These are phyloP conservation scores for Colletotrichum ledebouriae DNA, from an alignment of 2,329 filamentous ascomycete species.

Conservation along the genomic window DNA sequence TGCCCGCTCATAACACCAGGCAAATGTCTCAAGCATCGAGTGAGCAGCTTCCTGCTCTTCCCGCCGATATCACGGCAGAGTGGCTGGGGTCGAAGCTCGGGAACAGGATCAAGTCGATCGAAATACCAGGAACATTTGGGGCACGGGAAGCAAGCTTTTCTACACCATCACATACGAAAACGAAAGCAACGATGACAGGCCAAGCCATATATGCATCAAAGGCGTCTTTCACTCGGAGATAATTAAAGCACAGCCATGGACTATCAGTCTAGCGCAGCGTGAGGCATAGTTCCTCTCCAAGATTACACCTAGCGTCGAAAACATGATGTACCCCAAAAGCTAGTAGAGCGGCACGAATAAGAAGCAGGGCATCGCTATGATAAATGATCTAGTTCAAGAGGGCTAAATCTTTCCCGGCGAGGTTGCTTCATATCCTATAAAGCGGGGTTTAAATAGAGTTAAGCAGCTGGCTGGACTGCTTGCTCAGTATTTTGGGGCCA, in stretches of 20 bases:
- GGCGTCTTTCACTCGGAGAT: slow-evolving; percentile 55
- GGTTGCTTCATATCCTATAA: slow-evolving; percentile 48
- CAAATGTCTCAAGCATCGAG: slow-evolving; percentile 6
- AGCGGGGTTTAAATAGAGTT: slow-evolving; percentile 52
- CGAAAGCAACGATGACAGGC: slow-evolving; percentile 35
- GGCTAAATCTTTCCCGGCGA: slow-evolving; percentile 52
- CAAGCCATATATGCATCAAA: slow-evolving; percentile 53
- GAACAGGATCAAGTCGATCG: slow-evolving; percentile 43
- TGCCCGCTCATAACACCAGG: not conserved
- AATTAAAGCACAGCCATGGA: slow-evolving; percentile 51
- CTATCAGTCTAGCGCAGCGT: slow-evolving; percentile 49
- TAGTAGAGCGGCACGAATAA: slow-evolving; percentile 54
- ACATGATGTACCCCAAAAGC: slow-evolving; percentile 49
- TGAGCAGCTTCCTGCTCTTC: slow-evolving; percentile 44
- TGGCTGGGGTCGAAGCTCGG: slow-evolving; percentile 44
- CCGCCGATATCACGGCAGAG: slow-evolving; percentile 43
- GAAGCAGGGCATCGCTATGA: slow-evolving; percentile 55
- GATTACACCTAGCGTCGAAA: slow-evolving; percentile 47
- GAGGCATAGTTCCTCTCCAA: slow-evolving; percentile 55
- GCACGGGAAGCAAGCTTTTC: slow-evolving; percentile 49
- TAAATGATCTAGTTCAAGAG: slow-evolving; percentile 52
- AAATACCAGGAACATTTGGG: slow-evolving; percentile 47
- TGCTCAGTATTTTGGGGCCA: slow-evolving; percentile 55
- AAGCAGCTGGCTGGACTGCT: slow-evolving; percentile 57
- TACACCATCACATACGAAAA: slow-evolving; percentile 48